Percentiles rank a stretch among this genome's conserved stretches.
Conservation (phyloP, 2,329 filamentous ascomycete genomes). For the Fusarium hainanense region DNA sequence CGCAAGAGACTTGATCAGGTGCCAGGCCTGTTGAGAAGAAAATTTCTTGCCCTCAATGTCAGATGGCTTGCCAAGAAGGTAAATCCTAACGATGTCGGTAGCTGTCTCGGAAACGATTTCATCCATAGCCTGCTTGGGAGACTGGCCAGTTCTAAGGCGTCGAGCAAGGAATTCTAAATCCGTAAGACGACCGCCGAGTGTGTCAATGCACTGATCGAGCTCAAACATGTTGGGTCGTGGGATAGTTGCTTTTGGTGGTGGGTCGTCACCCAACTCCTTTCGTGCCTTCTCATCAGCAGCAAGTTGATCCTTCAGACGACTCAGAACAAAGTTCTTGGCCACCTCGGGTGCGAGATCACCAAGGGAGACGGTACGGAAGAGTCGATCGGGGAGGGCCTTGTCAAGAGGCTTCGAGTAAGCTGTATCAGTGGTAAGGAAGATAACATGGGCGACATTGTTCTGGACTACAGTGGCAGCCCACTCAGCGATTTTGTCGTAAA, state of each 20-base stretch:
- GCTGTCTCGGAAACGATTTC: slow-evolving; percentile 92
- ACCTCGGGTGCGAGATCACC: slow-evolving; percentile 88
- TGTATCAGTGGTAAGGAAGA: slow-evolving; percentile 91
- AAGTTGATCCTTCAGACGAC: slow-evolving; percentile 71
- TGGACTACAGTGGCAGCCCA: slow-evolving; percentile 90
- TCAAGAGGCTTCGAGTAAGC: slow-evolving; percentile 89
- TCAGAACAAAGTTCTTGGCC: slow-evolving; percentile 90
- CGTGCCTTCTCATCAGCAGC: slow-evolving; percentile 44
- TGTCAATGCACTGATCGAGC: slow-evolving; percentile 82
- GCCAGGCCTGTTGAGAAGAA: slow-evolving; percentile 90
- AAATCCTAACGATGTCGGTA: slow-evolving; percentile 93
- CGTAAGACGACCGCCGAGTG: slow-evolving; percentile 90
- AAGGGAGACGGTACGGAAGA: slow-evolving; percentile 87
- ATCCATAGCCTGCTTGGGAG: slow-evolving; percentile 79
- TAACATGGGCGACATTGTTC: slow-evolving; percentile 89
- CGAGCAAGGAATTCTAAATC: slow-evolving; percentile 95
- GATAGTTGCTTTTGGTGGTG: slow-evolving; percentile 38
- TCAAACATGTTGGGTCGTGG: slow-evolving; percentile 67
- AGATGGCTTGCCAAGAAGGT: slow-evolving; percentile 73
- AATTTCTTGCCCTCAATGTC: slow-evolving; percentile 69
- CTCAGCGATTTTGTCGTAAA: slow-evolving; percentile 85
- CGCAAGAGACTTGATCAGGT: slow-evolving; percentile 82
- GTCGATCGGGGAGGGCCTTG: slow-evolving; percentile 88
- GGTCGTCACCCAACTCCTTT: slow-evolving; percentile 42
- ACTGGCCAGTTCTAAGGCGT: slow-evolving; percentile 87